Evolutionary conservation across 768 basidiomycete genomes (phyloP).

Genomic region (Epithele typhae): DNA sequence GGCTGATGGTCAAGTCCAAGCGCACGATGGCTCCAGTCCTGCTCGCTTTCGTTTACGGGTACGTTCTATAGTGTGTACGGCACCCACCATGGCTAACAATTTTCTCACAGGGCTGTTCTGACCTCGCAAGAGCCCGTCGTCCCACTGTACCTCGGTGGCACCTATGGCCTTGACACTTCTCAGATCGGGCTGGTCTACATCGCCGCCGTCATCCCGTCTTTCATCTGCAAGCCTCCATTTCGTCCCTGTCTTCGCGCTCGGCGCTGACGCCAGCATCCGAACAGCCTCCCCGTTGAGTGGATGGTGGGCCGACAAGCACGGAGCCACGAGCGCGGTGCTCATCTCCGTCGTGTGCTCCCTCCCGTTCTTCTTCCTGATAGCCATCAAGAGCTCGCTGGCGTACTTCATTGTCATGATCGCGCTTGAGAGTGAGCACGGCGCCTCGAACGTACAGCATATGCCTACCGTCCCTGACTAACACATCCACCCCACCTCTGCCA

Average conservation of each 20-base stretch:
- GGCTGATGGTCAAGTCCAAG: conserved; percentile 21
- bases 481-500: conserved; percentile 20
- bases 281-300: conserved; percentile 60
- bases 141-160: conserved; percentile 30
- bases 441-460: too few species aligned
- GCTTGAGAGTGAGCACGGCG: conserved; percentile 53
- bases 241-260: not conserved
- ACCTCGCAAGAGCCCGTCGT: conserved; percentile 30
- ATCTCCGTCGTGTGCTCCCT: conserved; percentile 45
- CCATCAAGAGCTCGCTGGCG: conserved; percentile 41
- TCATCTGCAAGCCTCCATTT: conserved; percentile 47
- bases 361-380: conserved; percentile 62
- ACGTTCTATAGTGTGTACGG: conserved; percentile 4
- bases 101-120: conserved; percentile 18
- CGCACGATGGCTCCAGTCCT: conserved; percentile 25
- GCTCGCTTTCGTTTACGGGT: conserved; percentile 33
- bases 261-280: not conserved
- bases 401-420: conserved; percentile 48
- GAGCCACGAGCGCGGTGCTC: conserved; percentile 51
- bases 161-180: conserved; percentile 28
- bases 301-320: conserved; percentile 49
- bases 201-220: conserved; percentile 56
- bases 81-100: too few species aligned
- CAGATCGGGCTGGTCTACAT: conserved; percentile 65
- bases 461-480: too few species aligned